Evolutionary conservation across 176 grass and related monocot species (phyloP).

Genomic region (Triticum urartu): DNA sequence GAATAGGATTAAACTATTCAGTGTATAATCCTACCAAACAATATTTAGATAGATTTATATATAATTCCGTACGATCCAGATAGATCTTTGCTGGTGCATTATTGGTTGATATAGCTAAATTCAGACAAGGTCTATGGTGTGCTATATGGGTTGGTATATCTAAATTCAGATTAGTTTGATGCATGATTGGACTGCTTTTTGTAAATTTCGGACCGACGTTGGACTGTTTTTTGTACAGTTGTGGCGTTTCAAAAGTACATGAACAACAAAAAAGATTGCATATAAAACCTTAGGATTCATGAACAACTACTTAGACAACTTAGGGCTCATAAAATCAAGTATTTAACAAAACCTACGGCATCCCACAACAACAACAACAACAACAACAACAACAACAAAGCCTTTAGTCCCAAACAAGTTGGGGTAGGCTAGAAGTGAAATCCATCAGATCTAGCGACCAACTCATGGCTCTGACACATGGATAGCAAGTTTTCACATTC

Average conservation of each 20-base stretch:
- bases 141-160: not conserved
- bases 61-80: not conserved
- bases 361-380: too few species aligned
- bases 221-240: not conserved
- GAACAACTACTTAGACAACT: too few species aligned
- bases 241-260: not conserved
- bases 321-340: too few species aligned
- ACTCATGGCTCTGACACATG: too few species aligned
- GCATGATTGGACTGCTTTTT: not conserved
- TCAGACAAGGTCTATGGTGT: not conserved
- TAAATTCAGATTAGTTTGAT: not conserved
- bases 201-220: not conserved
- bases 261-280: too few species aligned
- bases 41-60: not conserved
- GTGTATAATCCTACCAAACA: not conserved
- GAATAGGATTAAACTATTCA: not conserved
- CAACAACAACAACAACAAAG: too few species aligned
- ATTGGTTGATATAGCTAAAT: not conserved
- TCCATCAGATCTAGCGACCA: too few species aligned
- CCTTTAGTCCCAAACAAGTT: too few species aligned
- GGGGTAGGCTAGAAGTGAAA: too few species aligned
- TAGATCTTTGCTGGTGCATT: not conserved
- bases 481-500: too few species aligned
- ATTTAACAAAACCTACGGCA: too few species aligned
- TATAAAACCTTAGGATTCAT: too few species aligned